A percentile compares a stretch with the other conserved stretches of the same genome.
These are phyloP conservation scores for Isoetes taiwanensis DNA, from an alignment of 75 land plant species.

Conservation along the genomic window DNA sequence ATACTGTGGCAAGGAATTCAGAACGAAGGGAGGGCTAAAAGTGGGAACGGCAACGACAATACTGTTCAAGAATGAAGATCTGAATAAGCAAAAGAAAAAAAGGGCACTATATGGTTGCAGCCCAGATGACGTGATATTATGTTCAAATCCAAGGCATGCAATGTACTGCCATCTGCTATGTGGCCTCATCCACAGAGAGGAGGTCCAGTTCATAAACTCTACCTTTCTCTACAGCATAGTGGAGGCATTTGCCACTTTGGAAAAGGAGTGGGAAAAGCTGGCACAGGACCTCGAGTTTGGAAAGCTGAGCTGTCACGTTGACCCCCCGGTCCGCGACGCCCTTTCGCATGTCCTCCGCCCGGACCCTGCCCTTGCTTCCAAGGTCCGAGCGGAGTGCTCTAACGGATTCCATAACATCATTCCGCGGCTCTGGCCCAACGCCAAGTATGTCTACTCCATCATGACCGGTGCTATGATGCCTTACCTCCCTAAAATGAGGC, in stretches of 20 bases:
- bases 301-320: slow-evolving; percentile 18
- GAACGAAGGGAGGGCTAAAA: slow-evolving; percentile 23
- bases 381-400: slow-evolving; percentile 21
- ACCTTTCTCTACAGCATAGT: slow-evolving; percentile 49
- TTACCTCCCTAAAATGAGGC: slow-evolving; percentile 36
- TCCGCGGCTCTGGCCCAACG: slow-evolving; percentile 44
- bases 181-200: slow-evolving; percentile 25
- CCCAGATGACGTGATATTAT: slow-evolving; percentile 43
- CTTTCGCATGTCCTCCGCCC: slow-evolving; percentile 23
- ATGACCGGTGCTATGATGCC: slow-evolving; percentile 59
- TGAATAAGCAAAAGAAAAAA: slow-evolving; percentile 16
- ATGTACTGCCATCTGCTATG: slow-evolving; percentile 53
- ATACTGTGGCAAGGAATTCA: slow-evolving; percentile 46
- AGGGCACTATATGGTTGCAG: slow-evolving; percentile 27
- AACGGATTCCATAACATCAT: slow-evolving; percentile 43
- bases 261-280: slow-evolving; percentile 37
- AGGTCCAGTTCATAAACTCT: slow-evolving; percentile 39
- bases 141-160: slow-evolving; percentile 31
- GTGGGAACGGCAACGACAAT: slow-evolving; percentile 38
- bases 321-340: slow-evolving; percentile 20
- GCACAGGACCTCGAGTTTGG: slow-evolving; percentile 32
- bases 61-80: slow-evolving; percentile 26
- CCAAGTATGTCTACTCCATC: slow-evolving; percentile 41
- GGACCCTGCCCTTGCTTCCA: slow-evolving; percentile 23
- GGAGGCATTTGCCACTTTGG: slow-evolving; percentile 35